phyloP scores from a whole-genome alignment of 805 yeast genomes.

The Starmerella vitae region DNA sequence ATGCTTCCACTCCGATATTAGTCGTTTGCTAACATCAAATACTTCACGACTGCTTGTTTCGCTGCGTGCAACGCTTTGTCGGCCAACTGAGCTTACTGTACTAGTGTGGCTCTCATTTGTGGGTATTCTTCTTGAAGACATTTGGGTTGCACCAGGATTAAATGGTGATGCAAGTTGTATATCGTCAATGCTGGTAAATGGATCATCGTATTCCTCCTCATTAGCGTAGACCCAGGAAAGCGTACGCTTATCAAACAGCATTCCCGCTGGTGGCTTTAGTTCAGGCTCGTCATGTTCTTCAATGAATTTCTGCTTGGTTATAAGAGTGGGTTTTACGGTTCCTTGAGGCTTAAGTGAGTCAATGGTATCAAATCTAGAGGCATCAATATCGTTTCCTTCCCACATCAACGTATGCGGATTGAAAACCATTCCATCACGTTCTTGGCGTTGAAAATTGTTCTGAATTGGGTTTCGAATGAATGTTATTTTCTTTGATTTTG shows the following conservation, averaged over 20 bases:
- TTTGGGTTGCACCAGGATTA: neutral
- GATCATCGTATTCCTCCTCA: constrained; percentile 21
- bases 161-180: neutral
- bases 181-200: constrained; percentile 20
- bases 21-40: constrained; percentile 16
- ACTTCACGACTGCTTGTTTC: constrained; percentile 18
- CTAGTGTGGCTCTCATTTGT: constrained; percentile 14
- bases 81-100: constrained; percentile 7
- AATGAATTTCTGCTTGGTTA: constrained; percentile 6
- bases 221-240: constrained; percentile 20
- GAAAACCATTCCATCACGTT: constrained; percentile 22
- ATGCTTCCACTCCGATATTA: constrained; percentile 20
- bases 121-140: neutral
- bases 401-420: constrained; percentile 21
- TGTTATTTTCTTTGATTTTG: constrained; percentile 4
- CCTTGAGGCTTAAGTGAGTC: neutral
- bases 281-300: neutral
- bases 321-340: constrained; percentile 13
- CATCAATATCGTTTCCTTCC: constrained; percentile 23
- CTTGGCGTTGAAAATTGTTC: constrained; percentile 8
- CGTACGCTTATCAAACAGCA: constrained; percentile 21
- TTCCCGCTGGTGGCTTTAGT: constrained; percentile 8
- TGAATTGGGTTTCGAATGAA: constrained; percentile 16
- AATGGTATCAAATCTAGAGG: constrained; percentile 14
- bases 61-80: constrained; percentile 16